These are phyloP conservation scores for Waltergamsia citrina DNA, from an alignment of 2,329 filamentous ascomycete genomes.

Conservation along the genomic window DNA sequence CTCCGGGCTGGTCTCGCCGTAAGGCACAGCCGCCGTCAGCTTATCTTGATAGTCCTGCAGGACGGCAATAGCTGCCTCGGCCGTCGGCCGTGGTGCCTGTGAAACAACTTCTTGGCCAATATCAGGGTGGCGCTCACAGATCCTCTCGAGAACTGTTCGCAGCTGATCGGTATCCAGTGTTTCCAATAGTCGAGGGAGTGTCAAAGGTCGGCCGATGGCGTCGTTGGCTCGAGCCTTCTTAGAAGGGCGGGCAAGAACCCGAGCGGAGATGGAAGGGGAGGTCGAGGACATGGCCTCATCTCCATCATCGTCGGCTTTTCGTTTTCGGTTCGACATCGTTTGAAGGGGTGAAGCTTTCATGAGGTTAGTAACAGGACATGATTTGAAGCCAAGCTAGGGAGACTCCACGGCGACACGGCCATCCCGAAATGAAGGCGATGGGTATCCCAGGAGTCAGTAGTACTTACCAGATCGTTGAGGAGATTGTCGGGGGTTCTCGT, in stretches of 20 bases:
- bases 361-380: neutral
- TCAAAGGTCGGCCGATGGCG: conserved; percentile 45
- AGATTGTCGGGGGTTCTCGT: conserved; percentile 44
- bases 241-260: conserved; percentile 56
- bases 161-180: conserved; percentile 82
- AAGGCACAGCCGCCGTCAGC: conserved; percentile 73
- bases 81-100: conserved; percentile 78
- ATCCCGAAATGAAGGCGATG: neutral
- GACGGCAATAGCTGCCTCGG: conserved; percentile 70
- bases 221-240: conserved; percentile 60
- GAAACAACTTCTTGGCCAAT: conserved; percentile 78
- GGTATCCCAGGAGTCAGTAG: neutral
- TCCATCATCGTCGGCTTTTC: conserved; percentile 72
- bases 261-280: conserved; percentile 66
- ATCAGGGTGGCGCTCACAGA: conserved; percentile 83
- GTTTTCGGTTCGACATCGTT: conserved; percentile 57
- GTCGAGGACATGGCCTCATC: conserved; percentile 88
- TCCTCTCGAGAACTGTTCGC: conserved; percentile 75
- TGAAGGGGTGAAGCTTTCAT: conserved; percentile 33
- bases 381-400: neutral
- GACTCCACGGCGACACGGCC: neutral
- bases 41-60: conserved; percentile 72
- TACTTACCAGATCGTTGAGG: conserved; percentile 46
- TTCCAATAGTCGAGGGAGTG: conserved; percentile 71
- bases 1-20: conserved; percentile 76